A percentile compares a stretch with the other conserved stretches of the same genome.
Evolutionary conservation across 2,329 filamentous ascomycete species (phyloP).

Genomic region (Metarhizium robertsii): DNA sequence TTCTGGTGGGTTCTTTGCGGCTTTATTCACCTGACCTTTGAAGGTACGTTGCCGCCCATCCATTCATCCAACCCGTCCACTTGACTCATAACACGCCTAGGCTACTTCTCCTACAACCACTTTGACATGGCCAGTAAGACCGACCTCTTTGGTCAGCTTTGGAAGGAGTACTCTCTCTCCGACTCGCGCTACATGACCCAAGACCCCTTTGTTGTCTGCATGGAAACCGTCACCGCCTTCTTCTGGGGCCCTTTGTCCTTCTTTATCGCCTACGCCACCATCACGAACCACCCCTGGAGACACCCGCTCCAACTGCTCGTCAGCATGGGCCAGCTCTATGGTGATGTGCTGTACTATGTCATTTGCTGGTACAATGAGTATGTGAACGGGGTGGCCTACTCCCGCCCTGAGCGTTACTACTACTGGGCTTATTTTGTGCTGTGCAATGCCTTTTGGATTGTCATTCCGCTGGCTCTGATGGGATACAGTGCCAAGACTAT

Average conservation of each 20-base stretch:
- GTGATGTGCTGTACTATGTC: too few relatives aligned
- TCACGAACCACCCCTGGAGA: slow-evolving; percentile 33
- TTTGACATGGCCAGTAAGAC: slow-evolving; percentile 27
- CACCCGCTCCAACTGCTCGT: slow-evolving; percentile 33
- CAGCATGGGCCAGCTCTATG: too few relatives aligned
- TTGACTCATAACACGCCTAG: slow-evolving; percentile 13
- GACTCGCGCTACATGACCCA: slow-evolving; percentile 46
- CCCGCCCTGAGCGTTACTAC: slow-evolving; percentile 40
- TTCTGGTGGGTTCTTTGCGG: slow-evolving; percentile 71
- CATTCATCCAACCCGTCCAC: background rate
- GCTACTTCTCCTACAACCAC: slow-evolving; percentile 39
- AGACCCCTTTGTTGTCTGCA: slow-evolving; percentile 30
- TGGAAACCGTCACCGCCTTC: slow-evolving; percentile 9
- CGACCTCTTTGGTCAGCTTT: slow-evolving; percentile 42
- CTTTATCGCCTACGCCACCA: slow-evolving; percentile 33
- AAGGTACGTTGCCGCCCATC: slow-evolving; percentile 20
- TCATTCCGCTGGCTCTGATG: slow-evolving; percentile 32
- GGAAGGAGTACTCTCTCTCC: slow-evolving; percentile 49
- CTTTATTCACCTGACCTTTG: slow-evolving; percentile 35
- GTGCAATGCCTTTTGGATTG: slow-evolving; percentile 44
- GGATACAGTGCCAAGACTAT: slow-evolving; percentile 17
- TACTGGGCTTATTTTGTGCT: slow-evolving; percentile 45
- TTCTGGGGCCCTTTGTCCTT: slow-evolving; percentile 46
- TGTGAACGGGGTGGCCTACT: slow-evolving; percentile 31
- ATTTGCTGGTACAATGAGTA: background rate